These are phyloP conservation scores for Eragrostis curvula DNA, from an alignment of 176 grass and related monocot genomes.

Conservation along the genomic window DNA sequence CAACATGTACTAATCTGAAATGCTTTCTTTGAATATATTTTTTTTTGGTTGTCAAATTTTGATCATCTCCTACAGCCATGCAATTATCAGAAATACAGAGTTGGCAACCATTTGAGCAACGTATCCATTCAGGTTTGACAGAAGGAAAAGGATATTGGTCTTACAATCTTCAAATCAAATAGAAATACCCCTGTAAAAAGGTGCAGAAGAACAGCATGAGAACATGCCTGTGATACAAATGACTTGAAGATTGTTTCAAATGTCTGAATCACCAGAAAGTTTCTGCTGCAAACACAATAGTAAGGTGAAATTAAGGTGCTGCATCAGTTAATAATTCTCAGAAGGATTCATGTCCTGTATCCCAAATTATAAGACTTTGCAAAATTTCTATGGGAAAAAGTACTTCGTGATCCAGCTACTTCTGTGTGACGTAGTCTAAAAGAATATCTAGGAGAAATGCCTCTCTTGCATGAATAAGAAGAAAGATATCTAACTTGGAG, in stretches of 20 bases:
- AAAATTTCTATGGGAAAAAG: too few relatives aligned
- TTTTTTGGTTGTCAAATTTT: slow-evolving; percentile 10
- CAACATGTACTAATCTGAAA: slow-evolving; percentile 19
- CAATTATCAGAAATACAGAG: background rate
- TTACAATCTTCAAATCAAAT: slow-evolving; percentile 30
- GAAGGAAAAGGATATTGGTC: background rate
- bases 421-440: too few relatives aligned
- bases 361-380: background rate
- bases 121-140: background rate
- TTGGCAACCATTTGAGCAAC: background rate
- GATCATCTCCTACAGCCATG: background rate
- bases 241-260: background rate
- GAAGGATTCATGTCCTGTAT: background rate
- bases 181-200: slow-evolving; percentile 5
- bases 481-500: too few relatives aligned
- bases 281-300: background rate
- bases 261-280: background rate
- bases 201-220: background rate
- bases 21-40: slow-evolving; percentile 23
- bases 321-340: background rate
- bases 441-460: too few relatives aligned
- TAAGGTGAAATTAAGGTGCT: background rate
- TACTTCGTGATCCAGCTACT: too few relatives aligned
- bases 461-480: too few relatives aligned
- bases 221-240: background rate